phyloP scores from a whole-genome alignment of 768 basidiomycete genomes.

The Lyophyllum semitale region DNA sequence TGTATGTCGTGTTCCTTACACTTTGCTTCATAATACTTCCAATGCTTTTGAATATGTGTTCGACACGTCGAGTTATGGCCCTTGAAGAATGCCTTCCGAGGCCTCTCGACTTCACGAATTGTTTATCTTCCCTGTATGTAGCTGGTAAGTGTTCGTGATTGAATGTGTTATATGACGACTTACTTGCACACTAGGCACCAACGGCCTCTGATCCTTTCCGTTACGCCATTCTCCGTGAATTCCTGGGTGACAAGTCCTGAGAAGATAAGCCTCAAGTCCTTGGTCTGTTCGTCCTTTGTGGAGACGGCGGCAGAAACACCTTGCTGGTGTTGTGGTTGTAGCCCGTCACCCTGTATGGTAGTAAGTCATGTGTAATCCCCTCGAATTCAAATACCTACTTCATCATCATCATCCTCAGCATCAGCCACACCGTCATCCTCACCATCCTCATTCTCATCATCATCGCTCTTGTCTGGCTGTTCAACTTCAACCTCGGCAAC shows the following conservation, averaged over 20 bases:
- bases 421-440: neutral
- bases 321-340: neutral
- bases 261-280: neutral
- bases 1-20: neutral
- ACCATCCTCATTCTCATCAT: too few species aligned
- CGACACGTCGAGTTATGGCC: constrained; percentile 1
- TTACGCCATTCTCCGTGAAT: constrained; percentile 8
- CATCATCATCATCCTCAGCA: neutral
- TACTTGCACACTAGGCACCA: constrained; percentile 3
- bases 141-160: neutral
- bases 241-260: constrained; percentile 11
- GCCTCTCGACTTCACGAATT: neutral
- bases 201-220: neutral
- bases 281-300: neutral
- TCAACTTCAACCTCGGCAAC: neutral
- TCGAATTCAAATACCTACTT: constrained; percentile 16
- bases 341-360: neutral
- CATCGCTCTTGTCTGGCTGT: too few species aligned
- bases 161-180: neutral
- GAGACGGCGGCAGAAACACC: neutral
- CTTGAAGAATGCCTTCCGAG: neutral
- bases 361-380: constrained; percentile 14
- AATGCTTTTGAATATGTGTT: neutral
- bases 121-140: neutral
- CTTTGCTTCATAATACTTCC: neutral